Conservation (phyloP, 495 filamentous ascomycete species). For the Trichoderma orchidacearum region DNA sequence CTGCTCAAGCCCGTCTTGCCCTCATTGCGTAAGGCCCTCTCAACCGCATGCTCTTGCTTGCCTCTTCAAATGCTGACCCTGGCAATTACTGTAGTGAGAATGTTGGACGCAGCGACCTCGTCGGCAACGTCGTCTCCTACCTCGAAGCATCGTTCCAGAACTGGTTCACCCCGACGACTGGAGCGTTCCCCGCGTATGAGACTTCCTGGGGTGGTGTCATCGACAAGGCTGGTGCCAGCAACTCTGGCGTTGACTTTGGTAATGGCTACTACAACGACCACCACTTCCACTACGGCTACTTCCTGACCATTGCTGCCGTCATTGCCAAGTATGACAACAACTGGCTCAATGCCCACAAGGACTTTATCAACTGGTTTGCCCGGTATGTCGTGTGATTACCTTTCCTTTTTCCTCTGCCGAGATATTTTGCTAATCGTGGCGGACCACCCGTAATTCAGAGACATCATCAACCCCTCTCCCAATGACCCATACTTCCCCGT, state of each 20-base stretch:
- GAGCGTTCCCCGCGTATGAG: slow-evolving; percentile 3
- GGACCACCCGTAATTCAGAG: too few relatives aligned
- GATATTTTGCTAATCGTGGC: not conserved
- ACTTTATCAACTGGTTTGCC: slow-evolving; percentile 5
- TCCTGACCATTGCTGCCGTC: slow-evolving; percentile 3
- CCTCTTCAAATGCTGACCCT: not conserved
- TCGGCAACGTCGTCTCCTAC: not conserved
- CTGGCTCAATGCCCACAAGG: slow-evolving; percentile 2
- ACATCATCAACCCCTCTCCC: slow-evolving; percentile 5
- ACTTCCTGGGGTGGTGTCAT: slow-evolving; percentile 4
- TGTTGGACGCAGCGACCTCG: slow-evolving; percentile 1
- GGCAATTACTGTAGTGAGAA: not conserved
- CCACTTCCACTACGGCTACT: slow-evolving; percentile 7
- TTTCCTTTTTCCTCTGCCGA: not conserved
- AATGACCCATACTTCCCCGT: slow-evolving; percentile 5
- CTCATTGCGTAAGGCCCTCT: slow-evolving; percentile 4
- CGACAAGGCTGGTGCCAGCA: slow-evolving; percentile 2
- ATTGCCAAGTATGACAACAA: slow-evolving; percentile 4
- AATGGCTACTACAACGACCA: slow-evolving; percentile 6
- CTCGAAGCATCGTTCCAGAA: slow-evolving; percentile 3
- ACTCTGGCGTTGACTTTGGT: slow-evolving; percentile 3
- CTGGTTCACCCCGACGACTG: slow-evolving; percentile 2
- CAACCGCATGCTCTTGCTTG: too few relatives aligned
- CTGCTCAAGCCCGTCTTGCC: slow-evolving; percentile 3
- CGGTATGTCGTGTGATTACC: not conserved